These are phyloP conservation scores for Setaria italica DNA, from an alignment of 202 grass and related monocot species.

Conservation along the genomic window DNA sequence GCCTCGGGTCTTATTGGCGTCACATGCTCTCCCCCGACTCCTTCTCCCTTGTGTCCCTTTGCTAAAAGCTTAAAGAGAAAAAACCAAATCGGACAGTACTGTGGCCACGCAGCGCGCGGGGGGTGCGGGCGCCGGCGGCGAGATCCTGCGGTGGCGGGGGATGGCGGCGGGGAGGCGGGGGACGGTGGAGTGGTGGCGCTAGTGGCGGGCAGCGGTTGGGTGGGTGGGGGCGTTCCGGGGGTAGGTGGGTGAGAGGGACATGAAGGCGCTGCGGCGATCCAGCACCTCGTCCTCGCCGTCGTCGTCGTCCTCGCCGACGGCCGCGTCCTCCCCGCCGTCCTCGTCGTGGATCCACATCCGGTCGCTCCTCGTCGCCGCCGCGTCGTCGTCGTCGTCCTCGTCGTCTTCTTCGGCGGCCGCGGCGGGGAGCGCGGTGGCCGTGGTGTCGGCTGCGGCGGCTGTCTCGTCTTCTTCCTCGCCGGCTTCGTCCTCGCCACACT, in stretches of 20 bases:
- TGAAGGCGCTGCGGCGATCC: slow-evolving; percentile 74
- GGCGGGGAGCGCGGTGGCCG: slow-evolving; percentile 56
- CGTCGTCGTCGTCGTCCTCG: slow-evolving; percentile 59
- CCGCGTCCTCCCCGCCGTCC: slow-evolving; percentile 54
- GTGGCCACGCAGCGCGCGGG: slow-evolving; percentile 11
- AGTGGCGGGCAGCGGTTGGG: slow-evolving; percentile 40
- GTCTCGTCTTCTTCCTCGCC: slow-evolving; percentile 54
- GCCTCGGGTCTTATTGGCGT: slow-evolving; percentile 49
- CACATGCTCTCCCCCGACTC: slow-evolving; percentile 44
- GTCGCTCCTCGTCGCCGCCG: slow-evolving; percentile 67
- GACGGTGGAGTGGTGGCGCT: slow-evolving; percentile 38
- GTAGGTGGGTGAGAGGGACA: slow-evolving; percentile 56
- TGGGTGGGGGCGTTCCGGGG: slow-evolving; percentile 13
- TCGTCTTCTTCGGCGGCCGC: slow-evolving; percentile 42
- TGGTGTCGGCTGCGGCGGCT: slow-evolving; percentile 42
- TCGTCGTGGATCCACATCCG: slow-evolving; percentile 88
- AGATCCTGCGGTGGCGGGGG: slow-evolving; percentile 55
- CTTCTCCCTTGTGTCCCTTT: slow-evolving; percentile 36
- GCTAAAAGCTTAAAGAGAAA: slow-evolving; percentile 40
- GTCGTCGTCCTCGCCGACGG: slow-evolving; percentile 70
- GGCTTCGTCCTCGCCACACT: slow-evolving; percentile 62
- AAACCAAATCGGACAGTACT: slow-evolving; percentile 34
- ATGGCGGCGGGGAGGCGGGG: slow-evolving; percentile 40
- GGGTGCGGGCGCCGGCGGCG: slow-evolving; percentile 41
- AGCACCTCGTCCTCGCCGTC: slow-evolving; percentile 63